These are phyloP conservation scores for Obba rivulosa DNA, from an alignment of 768 basidiomycete genomes.

Conservation along the genomic window DNA sequence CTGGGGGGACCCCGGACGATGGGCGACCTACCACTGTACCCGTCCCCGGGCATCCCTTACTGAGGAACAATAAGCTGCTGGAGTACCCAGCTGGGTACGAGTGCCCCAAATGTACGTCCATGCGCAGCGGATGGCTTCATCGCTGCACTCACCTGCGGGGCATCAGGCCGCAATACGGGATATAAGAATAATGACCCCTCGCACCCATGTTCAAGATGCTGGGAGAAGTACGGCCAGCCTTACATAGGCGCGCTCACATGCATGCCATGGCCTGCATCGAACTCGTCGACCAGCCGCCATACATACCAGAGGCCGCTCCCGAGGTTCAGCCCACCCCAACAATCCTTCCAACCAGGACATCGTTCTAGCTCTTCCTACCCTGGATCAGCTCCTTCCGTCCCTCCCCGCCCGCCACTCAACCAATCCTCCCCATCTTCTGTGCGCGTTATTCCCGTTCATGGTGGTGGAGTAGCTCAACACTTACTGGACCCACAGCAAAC, in stretches of 20 bases:
- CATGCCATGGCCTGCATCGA: slow-evolving; percentile 31
- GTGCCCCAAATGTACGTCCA: slow-evolving; percentile 61
- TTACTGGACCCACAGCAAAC: slow-evolving; percentile 12
- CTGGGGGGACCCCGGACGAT: slow-evolving; percentile 34
- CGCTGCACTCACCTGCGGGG: neutral
- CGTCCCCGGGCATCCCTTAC: slow-evolving; percentile 60
- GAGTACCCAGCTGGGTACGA: slow-evolving; percentile 62
- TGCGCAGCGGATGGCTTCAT: neutral
- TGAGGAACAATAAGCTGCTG: slow-evolving; percentile 55
- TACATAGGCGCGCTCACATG: slow-evolving; percentile 59
- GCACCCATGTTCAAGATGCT: slow-evolving; percentile 69
- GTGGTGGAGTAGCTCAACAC: slow-evolving; percentile 16
- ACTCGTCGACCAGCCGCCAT: neutral
- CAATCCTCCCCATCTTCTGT: slow-evolving; percentile 11
- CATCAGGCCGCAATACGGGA: slow-evolving; percentile 64
- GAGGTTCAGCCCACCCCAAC: slow-evolving; percentile 14
- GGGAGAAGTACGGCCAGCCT: slow-evolving; percentile 59
- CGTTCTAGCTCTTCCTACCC: neutral
- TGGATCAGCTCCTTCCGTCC: neutral
- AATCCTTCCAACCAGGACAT: neutral
- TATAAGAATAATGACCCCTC: slow-evolving; percentile 66
- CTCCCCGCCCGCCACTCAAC: slow-evolving; percentile 7
- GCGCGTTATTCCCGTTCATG: slow-evolving; percentile 16
- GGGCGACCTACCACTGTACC: slow-evolving; percentile 60
- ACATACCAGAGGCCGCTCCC: slow-evolving; percentile 19